phyloP scores from a whole-genome alignment of 2,329 filamentous ascomycete species.

The Colletotrichum sp. region DNA sequence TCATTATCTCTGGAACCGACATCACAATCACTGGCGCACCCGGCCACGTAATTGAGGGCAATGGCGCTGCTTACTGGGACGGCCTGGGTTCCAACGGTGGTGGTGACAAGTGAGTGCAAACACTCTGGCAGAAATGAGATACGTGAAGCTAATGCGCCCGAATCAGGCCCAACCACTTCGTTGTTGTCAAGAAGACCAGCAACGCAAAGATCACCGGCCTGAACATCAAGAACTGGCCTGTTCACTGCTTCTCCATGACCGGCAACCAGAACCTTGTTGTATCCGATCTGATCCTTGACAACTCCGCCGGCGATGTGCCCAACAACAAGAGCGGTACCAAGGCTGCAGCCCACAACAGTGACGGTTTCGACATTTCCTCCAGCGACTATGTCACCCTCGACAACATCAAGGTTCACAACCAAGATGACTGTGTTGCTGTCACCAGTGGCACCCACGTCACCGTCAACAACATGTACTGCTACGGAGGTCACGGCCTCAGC shows the following conservation, averaged over 20 bases:
- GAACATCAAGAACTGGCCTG: conserved; percentile 20
- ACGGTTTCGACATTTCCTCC: conserved; percentile 46
- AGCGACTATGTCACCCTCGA: conserved; percentile 40
- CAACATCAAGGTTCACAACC: conserved; percentile 41
- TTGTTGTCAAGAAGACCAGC: conserved; percentile 16
- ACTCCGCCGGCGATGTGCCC: conserved; percentile 15
- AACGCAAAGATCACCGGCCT: conserved; percentile 13
- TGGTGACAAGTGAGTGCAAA: neutral
- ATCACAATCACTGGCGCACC: conserved; percentile 13
- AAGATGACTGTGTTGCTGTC: conserved; percentile 50
- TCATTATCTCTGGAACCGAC: conserved; percentile 11
- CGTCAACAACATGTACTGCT: conserved; percentile 46
- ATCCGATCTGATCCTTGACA: conserved; percentile 3
- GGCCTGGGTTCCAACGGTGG: conserved; percentile 19
- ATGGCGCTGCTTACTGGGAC: conserved; percentile 17
- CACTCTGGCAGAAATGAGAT: neutral
- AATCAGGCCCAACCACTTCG: conserved; percentile 10
- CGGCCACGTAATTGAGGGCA: conserved; percentile 15
- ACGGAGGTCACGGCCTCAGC: conserved; percentile 50
- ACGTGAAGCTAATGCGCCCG: neutral
- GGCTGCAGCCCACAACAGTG: conserved; percentile 42
- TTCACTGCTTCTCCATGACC: conserved; percentile 17
- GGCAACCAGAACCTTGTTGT: conserved; percentile 9
- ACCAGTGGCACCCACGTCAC: conserved; percentile 46
- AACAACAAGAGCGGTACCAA: conserved; percentile 4